Base-by-base conservation (phyloP, 2,329 filamentous ascomycete species). In the Lasiodiplodia theobromae region DNA sequence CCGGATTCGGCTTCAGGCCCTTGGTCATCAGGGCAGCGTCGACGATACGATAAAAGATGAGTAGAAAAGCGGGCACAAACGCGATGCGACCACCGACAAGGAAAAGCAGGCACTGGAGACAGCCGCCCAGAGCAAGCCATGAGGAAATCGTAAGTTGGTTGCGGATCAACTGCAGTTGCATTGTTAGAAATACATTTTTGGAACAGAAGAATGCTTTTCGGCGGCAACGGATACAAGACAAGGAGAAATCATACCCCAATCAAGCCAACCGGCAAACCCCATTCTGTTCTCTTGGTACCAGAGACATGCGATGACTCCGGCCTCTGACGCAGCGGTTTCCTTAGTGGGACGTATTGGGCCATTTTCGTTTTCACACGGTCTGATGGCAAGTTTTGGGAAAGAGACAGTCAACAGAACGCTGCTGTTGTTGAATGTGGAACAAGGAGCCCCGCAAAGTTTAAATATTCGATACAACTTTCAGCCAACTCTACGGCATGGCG, bases 41-140 rank as follows among this genome's bases (percentile, higher is more conserved):
- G 57, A 75, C 69, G 6, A 76, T 51, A 28, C 77, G 77, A 72
- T 75, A 76, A 16, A 77, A 70, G 7, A 84, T 74, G 58, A 81
- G 69, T 3, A 73, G 23, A 3, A 74, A 69, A 0, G 79, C 77
- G 21, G 79, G 79, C 8, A 79, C 31, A 34, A 82, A 72, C n/a
- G 79, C 76, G 23, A 78, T 73, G 21, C 72, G 75, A 58, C 75
- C 77, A 31, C 79, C 69, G n/a, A 79, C 66, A 12, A 80, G 71
- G 57, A 80, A 77, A 8, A 80, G 69, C 3, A 77, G 12, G 49
- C 76, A 76, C 74, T 84, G 81, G 10, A 80, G 66, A 23, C 78
- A 68, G 38, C 79, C 79, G 44, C 82, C 81, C 16, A 83, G 28
- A 34, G 80, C 71, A 21, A 84, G 77, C 80, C 80, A 82, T 18